These are phyloP conservation scores for Chlorella sp. DNA, from an alignment of 139 green algal species.

Conservation along the genomic window DNA sequence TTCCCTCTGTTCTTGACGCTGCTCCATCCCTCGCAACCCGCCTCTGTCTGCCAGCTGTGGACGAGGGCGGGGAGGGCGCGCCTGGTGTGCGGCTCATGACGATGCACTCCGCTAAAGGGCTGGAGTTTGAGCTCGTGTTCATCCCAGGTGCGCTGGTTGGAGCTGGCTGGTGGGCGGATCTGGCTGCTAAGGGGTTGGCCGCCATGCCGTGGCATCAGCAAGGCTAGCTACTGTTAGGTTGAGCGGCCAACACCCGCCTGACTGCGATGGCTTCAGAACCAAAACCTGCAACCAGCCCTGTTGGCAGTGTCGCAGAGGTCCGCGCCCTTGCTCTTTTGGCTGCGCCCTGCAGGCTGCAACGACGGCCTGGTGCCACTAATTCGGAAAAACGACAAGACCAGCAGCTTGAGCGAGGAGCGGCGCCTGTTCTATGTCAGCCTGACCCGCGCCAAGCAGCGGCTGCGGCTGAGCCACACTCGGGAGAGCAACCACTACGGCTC, in stretches of 20 bases:
- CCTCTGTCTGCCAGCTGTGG: not conserved
- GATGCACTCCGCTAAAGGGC: conserved; percentile 71
- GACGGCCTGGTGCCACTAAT: conserved; percentile 27
- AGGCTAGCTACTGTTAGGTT: too few relatives aligned
- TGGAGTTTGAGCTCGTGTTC: conserved; percentile 71
- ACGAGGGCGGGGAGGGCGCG: conserved; percentile 34
- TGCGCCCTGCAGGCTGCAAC: conserved; percentile 13
- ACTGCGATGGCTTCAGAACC: too few relatives aligned
- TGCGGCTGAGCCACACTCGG: conserved; percentile 20
- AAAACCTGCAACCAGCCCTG: too few relatives aligned
- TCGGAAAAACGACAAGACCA: not conserved
- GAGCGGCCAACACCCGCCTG: too few relatives aligned
- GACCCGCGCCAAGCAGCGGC: conserved; percentile 42
- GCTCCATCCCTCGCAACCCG: not conserved
- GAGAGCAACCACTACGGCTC: not conserved
- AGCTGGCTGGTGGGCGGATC: too few relatives aligned
- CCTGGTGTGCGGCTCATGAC: conserved; percentile 65
- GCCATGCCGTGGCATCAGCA: too few relatives aligned
- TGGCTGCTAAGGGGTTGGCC: too few relatives aligned
- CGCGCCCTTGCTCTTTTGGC: too few relatives aligned
- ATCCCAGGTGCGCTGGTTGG: conserved; percentile 42
- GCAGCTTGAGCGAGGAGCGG: conserved; percentile 24
- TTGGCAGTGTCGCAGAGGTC: too few relatives aligned
- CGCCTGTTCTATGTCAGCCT: conserved; percentile 48
- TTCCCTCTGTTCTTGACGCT: not conserved